Evolutionary conservation across 768 basidiomycete genomes (phyloP), one percentile per base, ranked within the genome.

Genomic region (Mycena filopes): DNA sequence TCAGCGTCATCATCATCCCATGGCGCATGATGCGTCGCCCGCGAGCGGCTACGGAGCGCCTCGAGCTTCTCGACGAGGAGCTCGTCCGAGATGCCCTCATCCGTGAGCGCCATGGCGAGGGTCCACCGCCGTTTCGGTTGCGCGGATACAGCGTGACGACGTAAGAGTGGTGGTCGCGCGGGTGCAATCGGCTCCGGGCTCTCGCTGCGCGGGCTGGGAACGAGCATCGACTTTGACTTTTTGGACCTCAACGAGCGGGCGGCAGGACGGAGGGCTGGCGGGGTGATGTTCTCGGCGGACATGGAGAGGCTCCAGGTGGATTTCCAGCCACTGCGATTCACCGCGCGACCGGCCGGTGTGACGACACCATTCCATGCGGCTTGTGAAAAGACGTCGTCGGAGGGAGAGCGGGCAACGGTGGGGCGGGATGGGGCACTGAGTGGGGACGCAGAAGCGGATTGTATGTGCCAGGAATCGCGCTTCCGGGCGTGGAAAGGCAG

Each of bases 11-110:
- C 36, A 13, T 42, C 48, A 23, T 60, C 55, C 36, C 48, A 28
- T 18, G 16, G 43, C 26, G 33, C 38, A 23, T 42, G 21, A 13
- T 56, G 59, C 21, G 13, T 51, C 18, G 51, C 49, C 33, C 58
- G 60, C 10, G 67, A 71, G 38, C 67, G 63, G 58, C 42, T 59
- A 50, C 71, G 60, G 4, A 67, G 46, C 15, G 64, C 66, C 65
- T 82, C 81, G 31, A 82, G 76, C 40, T 69, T 73, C 45, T 76
- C 73, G 6, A 82, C 74, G 6, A 82, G 67, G 15, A 71, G 66
- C 65, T 79, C 80, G 60, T 82, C 81, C 12, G 80, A 73, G 47
- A 82, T 71, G 29, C 69, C 76, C 25, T 82, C 80, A n/a, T 81
- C 80, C 21, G 75, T 78, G 31, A 82, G 70, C 15, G 78, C 81